Evolutionary conservation across 345 rosid species (phyloP), one percentile per base, ranked within the genome.

Genomic region (Heritiera littoralis): DNA sequence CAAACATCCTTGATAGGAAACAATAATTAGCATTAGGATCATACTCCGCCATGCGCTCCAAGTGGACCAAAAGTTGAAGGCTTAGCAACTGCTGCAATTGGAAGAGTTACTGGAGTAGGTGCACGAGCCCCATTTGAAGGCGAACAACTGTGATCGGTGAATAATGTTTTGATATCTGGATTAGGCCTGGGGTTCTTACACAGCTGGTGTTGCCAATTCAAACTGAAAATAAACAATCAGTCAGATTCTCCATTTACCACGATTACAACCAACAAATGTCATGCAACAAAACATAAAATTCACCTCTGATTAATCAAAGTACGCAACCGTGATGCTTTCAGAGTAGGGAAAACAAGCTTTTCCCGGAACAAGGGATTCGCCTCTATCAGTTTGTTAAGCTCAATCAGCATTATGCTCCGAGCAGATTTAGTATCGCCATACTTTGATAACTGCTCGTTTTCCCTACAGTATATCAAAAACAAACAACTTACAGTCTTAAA

Each of bases 201-300:
- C 30, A 89, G 83, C 83, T 88, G 92, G 81, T 91, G 95, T 83
- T 91, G 95, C 95, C 95, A 91, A 80, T 89, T 89, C 89, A 91
- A 86, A 72, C 95, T 91, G 84, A 65, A 77, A 43, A 69, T 12
- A 32, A 14, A n/a, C 63, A 51, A 40, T 35, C 51, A 41, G 55
- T 35, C 18, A 52, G 15, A 77, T 77, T 52, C 65, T 41, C 38
- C 65, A 43, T 10, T 58, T n/a, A 52, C 15, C 49, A 72, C 52
- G 60, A 51, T 48, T 45, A 64, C 40, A 58, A 69, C n/a, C 13
- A 75, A 48, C 32, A 43, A 10, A 52, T 28, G 9, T 23, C 15
- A 17, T 5, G 11, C 9, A 18, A 70, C 38, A 35, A 35, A 35
- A 35, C 17, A 1, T 3, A 40, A 63, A 76, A 45, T 13, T 41